These are phyloP conservation scores for Kodamaea alishanica DNA, from an alignment of 1,139 yeast species.

Conservation along the genomic window DNA sequence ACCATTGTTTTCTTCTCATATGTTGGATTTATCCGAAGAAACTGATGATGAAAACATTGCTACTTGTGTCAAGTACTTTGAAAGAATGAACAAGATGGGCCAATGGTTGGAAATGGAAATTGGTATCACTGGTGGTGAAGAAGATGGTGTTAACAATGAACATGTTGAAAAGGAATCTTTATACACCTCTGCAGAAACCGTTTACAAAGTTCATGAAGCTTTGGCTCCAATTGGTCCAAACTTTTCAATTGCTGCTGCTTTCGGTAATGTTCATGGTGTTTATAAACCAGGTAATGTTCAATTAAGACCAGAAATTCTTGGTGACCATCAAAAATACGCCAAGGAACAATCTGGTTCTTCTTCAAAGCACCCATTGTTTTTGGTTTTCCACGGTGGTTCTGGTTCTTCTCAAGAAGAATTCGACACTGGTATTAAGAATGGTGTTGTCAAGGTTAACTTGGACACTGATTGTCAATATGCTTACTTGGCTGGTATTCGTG, in stretches of 20 bases:
- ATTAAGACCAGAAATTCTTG: conserved; percentile 88
- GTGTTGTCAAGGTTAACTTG: conserved; percentile 98
- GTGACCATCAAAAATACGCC: conserved; percentile 90
- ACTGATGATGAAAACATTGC: conserved; percentile 92
- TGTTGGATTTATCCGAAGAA: conserved; percentile 98
- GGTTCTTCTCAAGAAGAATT: conserved; percentile 93
- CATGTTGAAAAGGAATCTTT: conserved; percentile 80
- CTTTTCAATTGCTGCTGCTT: conserved; percentile 99
- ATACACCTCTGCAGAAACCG: conserved; percentile 96
- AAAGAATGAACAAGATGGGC: conserved; percentile 88
- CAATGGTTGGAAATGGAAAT: conserved; percentile 99
- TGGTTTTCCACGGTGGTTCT: conserved; percentile 99
- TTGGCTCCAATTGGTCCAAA: conserved; percentile 89
- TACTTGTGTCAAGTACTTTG: conserved; percentile 91
- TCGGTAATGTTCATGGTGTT: conserved; percentile 99
- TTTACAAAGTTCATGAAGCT: conserved; percentile 85
- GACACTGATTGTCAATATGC: conserved; percentile 99
- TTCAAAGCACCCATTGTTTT: conserved; percentile 75
- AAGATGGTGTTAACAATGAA: conserved; percentile 99
- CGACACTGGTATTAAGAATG: conserved; percentile 83
- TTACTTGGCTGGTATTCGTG: conserved; percentile 94
- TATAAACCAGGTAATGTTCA: conserved; percentile 99
- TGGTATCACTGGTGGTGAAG: conserved; percentile 99
- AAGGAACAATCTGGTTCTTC: conserved; percentile 56
- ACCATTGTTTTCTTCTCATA: conserved; percentile 97